Evolutionary conservation across 2,329 filamentous ascomycete species (phyloP).

Genomic region (Claviceps purpurea): DNA sequence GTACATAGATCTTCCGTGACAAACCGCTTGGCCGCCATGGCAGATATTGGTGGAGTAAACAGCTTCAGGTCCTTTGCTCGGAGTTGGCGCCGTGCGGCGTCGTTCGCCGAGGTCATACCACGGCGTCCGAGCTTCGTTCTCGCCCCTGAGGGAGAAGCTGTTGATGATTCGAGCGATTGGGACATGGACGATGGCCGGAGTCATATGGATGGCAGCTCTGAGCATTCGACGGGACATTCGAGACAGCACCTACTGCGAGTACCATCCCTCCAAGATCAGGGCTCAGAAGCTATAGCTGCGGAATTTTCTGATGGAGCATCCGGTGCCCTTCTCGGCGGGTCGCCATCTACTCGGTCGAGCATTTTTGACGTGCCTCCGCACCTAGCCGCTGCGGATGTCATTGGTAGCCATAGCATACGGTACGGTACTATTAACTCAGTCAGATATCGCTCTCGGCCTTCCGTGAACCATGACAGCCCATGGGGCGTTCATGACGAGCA

Average conservation of each 20-base stretch:
- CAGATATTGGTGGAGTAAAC: conserved; percentile 78
- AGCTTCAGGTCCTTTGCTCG: conserved; percentile 87
- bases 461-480: conserved; percentile 29
- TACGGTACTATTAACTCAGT: conserved; percentile 37
- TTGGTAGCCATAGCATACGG: conserved; percentile 52
- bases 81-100: conserved; percentile 83
- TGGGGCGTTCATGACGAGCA: conserved; percentile 22
- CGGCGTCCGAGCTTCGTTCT: conserved; percentile 62
- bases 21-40: conserved; percentile 40
- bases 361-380: conserved; percentile 47
- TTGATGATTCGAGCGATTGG: conserved; percentile 11
- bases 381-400: conserved; percentile 53
- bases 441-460: conserved; percentile 24
- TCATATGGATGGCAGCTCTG: conserved; percentile 23
- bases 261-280: conserved; percentile 12
- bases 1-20: conserved; percentile 42
- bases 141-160: conserved; percentile 35
- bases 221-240: conserved; percentile 31
- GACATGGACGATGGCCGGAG: conserved; percentile 27
- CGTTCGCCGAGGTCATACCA: conserved; percentile 77
- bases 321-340: conserved; percentile 15
- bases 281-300: conserved; percentile 29
- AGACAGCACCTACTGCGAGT: conserved; percentile 39
- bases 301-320: conserved; percentile 27
- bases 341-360: conserved; percentile 20